Conservation (phyloP, 352 stramenopile species). For the Blastocystis sp. region DNA sequence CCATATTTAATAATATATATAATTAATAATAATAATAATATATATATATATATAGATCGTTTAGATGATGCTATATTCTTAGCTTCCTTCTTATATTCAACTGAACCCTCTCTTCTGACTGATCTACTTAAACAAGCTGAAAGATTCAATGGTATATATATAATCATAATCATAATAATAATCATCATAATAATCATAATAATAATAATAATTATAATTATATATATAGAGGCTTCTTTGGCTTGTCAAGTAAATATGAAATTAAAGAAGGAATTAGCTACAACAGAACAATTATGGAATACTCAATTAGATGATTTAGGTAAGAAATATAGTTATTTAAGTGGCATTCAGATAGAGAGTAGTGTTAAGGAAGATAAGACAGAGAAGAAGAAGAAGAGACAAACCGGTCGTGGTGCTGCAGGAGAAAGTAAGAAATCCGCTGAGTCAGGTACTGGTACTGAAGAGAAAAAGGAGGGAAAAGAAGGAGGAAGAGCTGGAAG, state of each 20-base stretch:
- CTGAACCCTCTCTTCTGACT: conserved; percentile 18
- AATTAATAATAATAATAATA: too few species aligned
- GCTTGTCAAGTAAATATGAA: conserved; percentile 26
- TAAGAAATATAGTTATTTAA: background rate
- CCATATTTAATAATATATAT: too few species aligned
- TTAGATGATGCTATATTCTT: conserved; percentile 20
- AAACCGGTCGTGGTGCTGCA: too few species aligned
- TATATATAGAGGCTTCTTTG: conserved; percentile 18
- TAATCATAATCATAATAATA: too few species aligned
- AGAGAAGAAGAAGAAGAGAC: too few species aligned
- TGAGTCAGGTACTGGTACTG: conserved; percentile 2
- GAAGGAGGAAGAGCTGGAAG: background rate
- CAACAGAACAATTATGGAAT: conserved; percentile 23
- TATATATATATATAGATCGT: too few species aligned
- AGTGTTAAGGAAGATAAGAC: too few species aligned
- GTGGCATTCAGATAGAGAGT: conserved; percentile 18
- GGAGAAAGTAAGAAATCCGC: background rate
- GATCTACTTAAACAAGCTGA: conserved; percentile 22
- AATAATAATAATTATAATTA: background rate
- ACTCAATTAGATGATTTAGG: conserved; percentile 21
- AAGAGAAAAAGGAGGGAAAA: background rate
- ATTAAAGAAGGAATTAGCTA: conserved; percentile 28
- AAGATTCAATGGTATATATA: conserved; percentile 13
- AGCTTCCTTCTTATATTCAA: conserved; percentile 14
- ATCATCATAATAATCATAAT: too few species aligned